Evolutionary conservation across 768 basidiomycete species (phyloP), one percentile per base, ranked within the genome.

Genomic region (Russula sp.): DNA sequence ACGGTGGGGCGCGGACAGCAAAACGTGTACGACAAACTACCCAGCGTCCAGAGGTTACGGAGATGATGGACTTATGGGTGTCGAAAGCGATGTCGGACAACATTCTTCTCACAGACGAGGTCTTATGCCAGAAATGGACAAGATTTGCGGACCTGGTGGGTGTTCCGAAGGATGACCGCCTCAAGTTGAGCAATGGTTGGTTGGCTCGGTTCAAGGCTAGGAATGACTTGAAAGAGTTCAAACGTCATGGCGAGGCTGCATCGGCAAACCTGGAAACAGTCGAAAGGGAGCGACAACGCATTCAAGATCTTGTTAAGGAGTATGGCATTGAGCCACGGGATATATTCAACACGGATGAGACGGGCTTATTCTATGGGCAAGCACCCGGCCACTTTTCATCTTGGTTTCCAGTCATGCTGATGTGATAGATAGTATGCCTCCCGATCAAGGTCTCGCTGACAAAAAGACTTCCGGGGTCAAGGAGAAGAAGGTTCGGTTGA

Each of bases 261-360:
- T 55, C 53, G 5, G 53, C 13, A 0, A 8, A 11, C 16, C 36
- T 2, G 8, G 36, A 38, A 8, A 38, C 5, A 0, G 50, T 52
- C 3, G 50, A 60, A 20, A 20, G 3, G 0, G 59, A 60, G 13
- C 9, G 28, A 8, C 5, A 32, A 1, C 14, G 40, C 2, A 11
- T 61, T 8, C 51, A 26, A 3, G 20, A 44, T 1, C 9, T 61
- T 5, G 26, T 61, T 3, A 1, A n/a, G 5, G 20, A 16, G 14
- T 7, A 1, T 24, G 20, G 20, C 1, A 36, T 36, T 7, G 6
- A 36, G 26, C 8, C 18, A 4, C 1, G 11, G 5, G 42, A 61
- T 9, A 34, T 61, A 11, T 60, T 54, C 13, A 54, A 61, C 4
- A 54, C 36, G 52, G 60, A 61, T n/a, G 42, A 61, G 14, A 61